Evolutionary conservation across 164 flowering plant genomes (phyloP).

Genomic region (Malania oleifera): DNA sequence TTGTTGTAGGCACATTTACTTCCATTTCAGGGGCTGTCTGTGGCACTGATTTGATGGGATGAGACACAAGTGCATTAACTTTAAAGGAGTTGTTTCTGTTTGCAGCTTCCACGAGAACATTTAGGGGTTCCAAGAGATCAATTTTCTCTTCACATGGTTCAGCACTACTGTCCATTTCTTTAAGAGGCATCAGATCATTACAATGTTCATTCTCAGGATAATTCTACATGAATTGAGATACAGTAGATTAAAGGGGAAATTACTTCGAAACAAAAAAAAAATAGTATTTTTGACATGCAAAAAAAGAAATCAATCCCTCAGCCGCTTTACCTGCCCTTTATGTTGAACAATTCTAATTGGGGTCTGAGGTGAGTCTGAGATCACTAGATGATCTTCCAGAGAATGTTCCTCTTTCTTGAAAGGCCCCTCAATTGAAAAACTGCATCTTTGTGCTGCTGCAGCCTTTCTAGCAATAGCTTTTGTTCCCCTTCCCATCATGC

Average conservation of each 20-base stretch:
- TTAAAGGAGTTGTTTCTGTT: slow-evolving; percentile 71
- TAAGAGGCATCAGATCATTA: slow-evolving; percentile 23
- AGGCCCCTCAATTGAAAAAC: slow-evolving; percentile 40
- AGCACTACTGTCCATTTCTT: slow-evolving; percentile 36
- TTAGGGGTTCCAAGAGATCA: slow-evolving; percentile 87
- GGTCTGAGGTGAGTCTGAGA: slow-evolving; percentile 66
- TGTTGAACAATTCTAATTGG: slow-evolving; percentile 35
- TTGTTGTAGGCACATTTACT: slow-evolving; percentile 30
- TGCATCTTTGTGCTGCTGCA: slow-evolving; percentile 44
- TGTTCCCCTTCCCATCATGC: slow-evolving; percentile 76
- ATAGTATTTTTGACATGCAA: background rate
- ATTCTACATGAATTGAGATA: slow-evolving; percentile 41
- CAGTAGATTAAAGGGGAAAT: background rate
- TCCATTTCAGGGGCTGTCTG: slow-evolving; percentile 23
- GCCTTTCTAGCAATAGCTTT: slow-evolving; percentile 60
- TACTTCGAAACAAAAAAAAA: background rate
- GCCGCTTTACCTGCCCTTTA: slow-evolving; percentile 52
- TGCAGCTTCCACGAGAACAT: slow-evolving; percentile 87
- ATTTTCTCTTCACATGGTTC: slow-evolving; percentile 51
- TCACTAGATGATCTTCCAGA: slow-evolving; percentile 38
- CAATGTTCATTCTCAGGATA: slow-evolving; percentile 47
- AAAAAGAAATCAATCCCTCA: background rate
- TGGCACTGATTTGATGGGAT: slow-evolving; percentile 37
- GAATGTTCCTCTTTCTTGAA: slow-evolving; percentile 51
- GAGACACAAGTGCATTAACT: slow-evolving; percentile 39